Evolutionary conservation across 805 yeast genomes (phyloP).

Genomic region (Kodamaea neixiangensis): DNA sequence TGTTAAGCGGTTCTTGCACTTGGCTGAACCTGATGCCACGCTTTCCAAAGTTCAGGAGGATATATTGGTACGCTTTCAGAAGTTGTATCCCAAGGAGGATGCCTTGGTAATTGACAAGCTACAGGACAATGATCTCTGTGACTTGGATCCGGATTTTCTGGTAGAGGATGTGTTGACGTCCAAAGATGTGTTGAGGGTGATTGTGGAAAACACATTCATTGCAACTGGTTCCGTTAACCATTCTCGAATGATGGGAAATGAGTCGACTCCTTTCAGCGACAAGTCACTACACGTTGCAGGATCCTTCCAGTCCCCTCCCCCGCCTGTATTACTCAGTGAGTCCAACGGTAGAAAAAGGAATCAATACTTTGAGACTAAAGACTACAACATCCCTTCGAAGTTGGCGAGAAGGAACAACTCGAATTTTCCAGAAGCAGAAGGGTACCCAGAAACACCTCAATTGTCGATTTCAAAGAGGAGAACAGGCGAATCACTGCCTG

Average conservation of each 20-base stretch:
- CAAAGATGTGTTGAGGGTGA: conserved; percentile 36
- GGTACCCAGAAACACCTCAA: conserved; percentile 9
- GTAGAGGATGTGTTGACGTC: conserved; percentile 62
- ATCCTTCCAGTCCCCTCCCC: conserved; percentile 21
- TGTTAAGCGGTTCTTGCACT: conserved; percentile 58
- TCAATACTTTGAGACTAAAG: conserved; percentile 25
- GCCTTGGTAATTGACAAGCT: conserved; percentile 56
- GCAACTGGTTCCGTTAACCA: background rate
- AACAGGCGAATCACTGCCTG: conserved; percentile 7
- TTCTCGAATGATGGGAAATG: background rate
- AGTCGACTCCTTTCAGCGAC: conserved; percentile 5
- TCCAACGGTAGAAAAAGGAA: conserved; percentile 19
- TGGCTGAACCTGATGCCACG: conserved; percentile 51
- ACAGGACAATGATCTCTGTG: conserved; percentile 70
- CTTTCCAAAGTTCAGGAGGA: conserved; percentile 54
- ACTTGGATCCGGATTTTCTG: conserved; percentile 74
- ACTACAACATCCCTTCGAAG: conserved; percentile 26
- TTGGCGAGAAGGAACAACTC: conserved; percentile 4
- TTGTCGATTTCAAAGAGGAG: background rate
- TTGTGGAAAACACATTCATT: conserved; percentile 29
- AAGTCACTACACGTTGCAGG: background rate
- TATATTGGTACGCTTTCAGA: conserved; percentile 54
- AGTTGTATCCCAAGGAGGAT: conserved; percentile 65
- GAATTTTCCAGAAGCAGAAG: background rate
- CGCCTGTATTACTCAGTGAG: conserved; percentile 20